Conservation (phyloP, 1,284 basidiomycete species). For the Irpex sp. region DNA sequence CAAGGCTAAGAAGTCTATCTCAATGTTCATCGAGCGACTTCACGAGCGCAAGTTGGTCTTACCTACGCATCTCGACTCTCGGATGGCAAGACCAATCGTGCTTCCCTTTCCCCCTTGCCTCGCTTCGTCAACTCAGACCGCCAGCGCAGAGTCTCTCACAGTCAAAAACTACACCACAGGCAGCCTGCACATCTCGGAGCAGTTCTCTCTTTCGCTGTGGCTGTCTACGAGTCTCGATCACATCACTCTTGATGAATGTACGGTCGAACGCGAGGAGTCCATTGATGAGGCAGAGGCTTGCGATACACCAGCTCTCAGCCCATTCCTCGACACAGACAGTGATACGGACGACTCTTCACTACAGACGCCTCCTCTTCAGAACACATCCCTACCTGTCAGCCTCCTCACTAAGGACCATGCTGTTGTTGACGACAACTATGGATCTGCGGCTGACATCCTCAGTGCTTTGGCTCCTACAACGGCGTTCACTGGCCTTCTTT, state of each 20-base stretch:
- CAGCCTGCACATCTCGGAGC: too few species aligned
- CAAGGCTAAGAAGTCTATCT: background rate
- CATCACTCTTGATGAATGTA: background rate
- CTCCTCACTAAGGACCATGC: background rate
- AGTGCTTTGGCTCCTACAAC: background rate
- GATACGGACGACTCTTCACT: background rate
- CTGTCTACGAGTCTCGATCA: background rate
- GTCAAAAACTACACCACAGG: background rate
- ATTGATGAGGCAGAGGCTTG: background rate
- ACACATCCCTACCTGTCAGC: background rate
- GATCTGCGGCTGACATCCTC: background rate
- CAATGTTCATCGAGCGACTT: background rate
- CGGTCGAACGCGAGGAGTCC: background rate
- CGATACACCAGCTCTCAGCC: background rate
- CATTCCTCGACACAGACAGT: background rate
- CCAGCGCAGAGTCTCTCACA: background rate
- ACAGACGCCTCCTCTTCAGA: background rate
- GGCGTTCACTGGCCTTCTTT: background rate
- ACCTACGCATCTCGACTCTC: background rate
- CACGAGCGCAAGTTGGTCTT: background rate
- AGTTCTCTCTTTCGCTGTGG: background rate
- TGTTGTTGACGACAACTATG: background rate
- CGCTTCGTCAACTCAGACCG: background rate
- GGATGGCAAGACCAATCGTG: background rate
- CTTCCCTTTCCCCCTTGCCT: background rate